Percentiles rank a stretch among this genome's conserved stretches.
Evolutionary conservation across 495 filamentous ascomycete genomes (phyloP).

Genomic region (Penicillium lagena): DNA sequence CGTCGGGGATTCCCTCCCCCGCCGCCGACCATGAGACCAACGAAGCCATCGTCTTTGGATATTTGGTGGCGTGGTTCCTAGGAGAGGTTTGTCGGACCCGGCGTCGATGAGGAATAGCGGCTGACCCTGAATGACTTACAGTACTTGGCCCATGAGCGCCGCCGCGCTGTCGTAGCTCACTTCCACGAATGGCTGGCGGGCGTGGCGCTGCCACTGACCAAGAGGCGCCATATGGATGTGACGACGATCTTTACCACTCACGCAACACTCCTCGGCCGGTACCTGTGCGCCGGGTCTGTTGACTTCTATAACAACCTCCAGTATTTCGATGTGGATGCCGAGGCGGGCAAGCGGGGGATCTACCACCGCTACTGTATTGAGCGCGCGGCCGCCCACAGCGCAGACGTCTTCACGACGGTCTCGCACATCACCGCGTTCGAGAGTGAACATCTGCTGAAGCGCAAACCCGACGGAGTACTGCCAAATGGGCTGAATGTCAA

Average conservation of each 20-base stretch:
- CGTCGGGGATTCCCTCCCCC: slow-evolving; percentile 85
- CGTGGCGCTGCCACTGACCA: slow-evolving; percentile 88
- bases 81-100: slow-evolving; percentile 64
- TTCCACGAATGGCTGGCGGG: slow-evolving; percentile 99
- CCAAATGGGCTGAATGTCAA: slow-evolving; percentile 98
- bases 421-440: slow-evolving; percentile 98
- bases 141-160: slow-evolving; percentile 90
- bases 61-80: slow-evolving; percentile 95
- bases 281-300: slow-evolving; percentile 93
- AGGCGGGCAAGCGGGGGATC: slow-evolving; percentile 95
- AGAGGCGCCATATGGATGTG: slow-evolving; percentile 89
- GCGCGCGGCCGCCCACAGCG: slow-evolving; percentile 80
- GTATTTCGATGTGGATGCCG: slow-evolving; percentile 92
- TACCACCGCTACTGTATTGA: slow-evolving; percentile 99
- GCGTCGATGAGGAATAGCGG: too few species aligned
- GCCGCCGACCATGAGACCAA: slow-evolving; percentile 92
- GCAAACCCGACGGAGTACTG: slow-evolving; percentile 93
- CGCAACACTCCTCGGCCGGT: slow-evolving; percentile 88
- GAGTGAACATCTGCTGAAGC: slow-evolving; percentile 93
- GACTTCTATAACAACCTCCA: slow-evolving; percentile 99
- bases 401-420: slow-evolving; percentile 97
- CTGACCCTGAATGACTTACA: slow-evolving; percentile 21
- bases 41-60: slow-evolving; percentile 96
- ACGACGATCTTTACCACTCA: slow-evolving; percentile 99
- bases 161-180: slow-evolving; percentile 87